Evolutionary conservation across 2,329 filamentous ascomycete genomes (phyloP).

Genomic region (Xylaria sp.): DNA sequence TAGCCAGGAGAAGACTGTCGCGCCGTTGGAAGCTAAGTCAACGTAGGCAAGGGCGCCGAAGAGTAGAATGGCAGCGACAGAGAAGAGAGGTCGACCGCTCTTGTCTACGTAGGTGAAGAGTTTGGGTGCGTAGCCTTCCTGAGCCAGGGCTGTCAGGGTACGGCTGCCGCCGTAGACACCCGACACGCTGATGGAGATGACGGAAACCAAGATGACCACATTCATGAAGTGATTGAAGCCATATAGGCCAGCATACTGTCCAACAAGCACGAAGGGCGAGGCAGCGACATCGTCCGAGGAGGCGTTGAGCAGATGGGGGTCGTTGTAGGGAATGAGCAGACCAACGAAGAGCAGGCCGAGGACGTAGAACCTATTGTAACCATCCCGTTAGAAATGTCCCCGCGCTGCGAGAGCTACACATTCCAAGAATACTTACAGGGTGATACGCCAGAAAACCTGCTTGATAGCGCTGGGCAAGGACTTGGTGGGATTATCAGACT

Average conservation of each 20-base stretch:
- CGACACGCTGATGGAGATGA: conserved; percentile 69
- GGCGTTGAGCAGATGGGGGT: conserved; percentile 59
- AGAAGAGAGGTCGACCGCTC: conserved; percentile 65
- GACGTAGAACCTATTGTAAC: conserved; percentile 58
- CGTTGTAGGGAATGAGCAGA: conserved; percentile 60
- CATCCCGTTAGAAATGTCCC: conserved; percentile 23
- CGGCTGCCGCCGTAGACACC: conserved; percentile 69
- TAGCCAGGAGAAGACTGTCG: conserved; percentile 72
- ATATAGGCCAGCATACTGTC: conserved; percentile 62
- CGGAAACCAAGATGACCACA: conserved; percentile 67
- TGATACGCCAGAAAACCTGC: conserved; percentile 74
- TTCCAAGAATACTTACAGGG: conserved; percentile 49
- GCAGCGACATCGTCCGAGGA: conserved; percentile 59
- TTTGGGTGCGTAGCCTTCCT: conserved; percentile 68
- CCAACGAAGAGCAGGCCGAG: conserved; percentile 64
- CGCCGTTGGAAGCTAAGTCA: conserved; percentile 57
- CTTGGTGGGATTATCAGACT: conserved; percentile 75
- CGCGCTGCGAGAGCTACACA: neutral
- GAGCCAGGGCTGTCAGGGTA: conserved; percentile 68
- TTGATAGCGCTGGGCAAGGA: conserved; percentile 85
- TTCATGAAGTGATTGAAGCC: conserved; percentile 70
- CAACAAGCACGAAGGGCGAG: conserved; percentile 69
- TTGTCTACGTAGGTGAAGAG: conserved; percentile 68
- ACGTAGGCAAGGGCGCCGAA: conserved; percentile 65
- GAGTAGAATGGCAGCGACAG: conserved; percentile 59